phyloP scores from a whole-genome alignment of 2,329 filamentous ascomycete species.

The Pyrenochaeta sp. region DNA sequence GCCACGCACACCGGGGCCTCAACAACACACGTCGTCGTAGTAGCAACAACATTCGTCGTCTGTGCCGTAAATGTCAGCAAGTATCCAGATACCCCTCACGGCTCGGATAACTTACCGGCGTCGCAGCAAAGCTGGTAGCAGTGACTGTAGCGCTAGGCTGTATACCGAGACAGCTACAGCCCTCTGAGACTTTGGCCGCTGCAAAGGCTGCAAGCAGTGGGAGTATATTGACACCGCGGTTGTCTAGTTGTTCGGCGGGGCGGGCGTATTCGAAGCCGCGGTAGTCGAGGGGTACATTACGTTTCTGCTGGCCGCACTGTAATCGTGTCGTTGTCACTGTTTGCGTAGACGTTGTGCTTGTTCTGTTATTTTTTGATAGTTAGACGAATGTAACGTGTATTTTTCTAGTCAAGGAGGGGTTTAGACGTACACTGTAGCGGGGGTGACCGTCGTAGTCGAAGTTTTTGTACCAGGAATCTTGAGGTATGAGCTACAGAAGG shows the following conservation, averaged over 20 bases:
- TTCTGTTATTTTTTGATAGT: background rate
- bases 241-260: background rate
- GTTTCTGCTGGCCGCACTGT: background rate
- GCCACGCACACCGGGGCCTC: too few relatives aligned
- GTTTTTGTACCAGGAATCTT: constrained; percentile 5
- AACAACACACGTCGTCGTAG: too few relatives aligned
- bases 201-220: background rate
- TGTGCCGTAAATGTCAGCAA: too few relatives aligned
- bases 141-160: too few relatives aligned
- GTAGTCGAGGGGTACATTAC: background rate
- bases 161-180: too few relatives aligned
- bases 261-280: background rate
- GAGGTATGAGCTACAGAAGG: constrained; percentile 11
- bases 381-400: background rate
- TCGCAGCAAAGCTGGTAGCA: too few relatives aligned
- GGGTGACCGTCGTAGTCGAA: background rate
- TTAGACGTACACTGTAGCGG: constrained; percentile 1
- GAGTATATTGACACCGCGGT: background rate
- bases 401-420: too few relatives aligned
- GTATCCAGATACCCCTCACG: too few relatives aligned
- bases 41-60: too few relatives aligned
- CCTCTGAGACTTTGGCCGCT: too few relatives aligned
- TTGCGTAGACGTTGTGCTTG: constrained; percentile 1
- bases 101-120: too few relatives aligned
- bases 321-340: background rate